Evolutionary conservation across 2,329 filamentous ascomycete genomes (phyloP), one percentile per base, ranked within the genome.

Genomic region (Aspergillus tanneri): DNA sequence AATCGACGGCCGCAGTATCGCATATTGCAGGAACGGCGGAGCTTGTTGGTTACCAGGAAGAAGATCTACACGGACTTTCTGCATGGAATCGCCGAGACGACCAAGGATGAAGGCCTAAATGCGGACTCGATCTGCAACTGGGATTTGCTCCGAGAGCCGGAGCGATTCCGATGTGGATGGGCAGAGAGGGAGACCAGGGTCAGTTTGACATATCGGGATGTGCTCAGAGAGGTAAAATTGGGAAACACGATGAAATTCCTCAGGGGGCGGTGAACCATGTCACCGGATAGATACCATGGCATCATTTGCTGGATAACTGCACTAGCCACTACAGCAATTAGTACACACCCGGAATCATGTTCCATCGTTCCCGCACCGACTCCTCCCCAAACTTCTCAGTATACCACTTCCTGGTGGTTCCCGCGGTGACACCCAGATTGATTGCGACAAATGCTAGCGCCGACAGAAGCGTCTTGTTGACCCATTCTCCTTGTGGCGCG

Each of bases 11-110:
- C 56, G 50, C 67, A 44, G n/a, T 77, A 73, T 69, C 81, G 65
- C 52, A 87, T 96, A 46, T 68, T 96, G 10, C 91, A 96, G 66
- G 91, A 96, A 68, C 87, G 87, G 43, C 78, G 90, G 56, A 95
- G 88, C 47, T 62, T 86, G 48, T 70, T 86, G 24, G 68, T 86
- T 50, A 85, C 80, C 2, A 77, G 71, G 8, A 73, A 70, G 0
- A 52, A 66, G 3, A 72, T 83, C 27, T 85, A 86, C 56, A 73
- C 66, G 2, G 70, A 77, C n/a, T 76, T 78, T 19, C 60, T 85
- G 49, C 82, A 86, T 62, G 82, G 83, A 0, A 84, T 86, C 53
- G 71, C 75, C 21, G 71, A 79, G 18, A 64, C 75, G 3, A 60
- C 67, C 8, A 77, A 80, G 48, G 92, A 97, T 64, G 71, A 82